These are phyloP conservation scores for Ceratobasidium sp. DNA, from an alignment of 1,284 basidiomycete genomes.

Conservation along the genomic window DNA sequence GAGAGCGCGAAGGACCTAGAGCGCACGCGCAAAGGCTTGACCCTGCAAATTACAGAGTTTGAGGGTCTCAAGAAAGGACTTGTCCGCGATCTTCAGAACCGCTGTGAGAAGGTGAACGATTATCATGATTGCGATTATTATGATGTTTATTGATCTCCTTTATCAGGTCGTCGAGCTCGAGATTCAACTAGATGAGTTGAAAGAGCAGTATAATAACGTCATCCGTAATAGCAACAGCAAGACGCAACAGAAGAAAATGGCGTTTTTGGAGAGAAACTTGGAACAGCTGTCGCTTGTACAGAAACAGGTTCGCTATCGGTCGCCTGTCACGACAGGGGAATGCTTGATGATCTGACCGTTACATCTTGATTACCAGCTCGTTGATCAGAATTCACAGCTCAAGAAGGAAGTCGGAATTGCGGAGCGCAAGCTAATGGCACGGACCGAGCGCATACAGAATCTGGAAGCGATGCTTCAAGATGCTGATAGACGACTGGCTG, in stretches of 20 bases:
- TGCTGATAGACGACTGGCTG: constrained; percentile 88
- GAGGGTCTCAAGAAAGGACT: constrained; percentile 98
- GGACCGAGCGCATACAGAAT: constrained; percentile 97
- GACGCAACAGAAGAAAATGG: constrained; percentile 99
- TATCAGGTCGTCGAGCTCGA: constrained; percentile 96
- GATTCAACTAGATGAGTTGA: constrained; percentile 98
- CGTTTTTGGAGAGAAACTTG: constrained; percentile 95
- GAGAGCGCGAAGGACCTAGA: constrained; percentile 98
- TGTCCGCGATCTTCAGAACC: constrained; percentile 98
- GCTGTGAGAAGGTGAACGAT: constrained; percentile 91
- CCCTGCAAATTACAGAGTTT: constrained; percentile 96
- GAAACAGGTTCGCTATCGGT: constrained; percentile 77
- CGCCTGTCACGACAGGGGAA: constrained; percentile 44
- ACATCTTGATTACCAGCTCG: constrained; percentile 68
- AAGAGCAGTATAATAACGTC: constrained; percentile 99
- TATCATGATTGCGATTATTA: constrained; percentile 35
- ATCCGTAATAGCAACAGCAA: constrained; percentile 98
- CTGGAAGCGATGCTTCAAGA: constrained; percentile 92
- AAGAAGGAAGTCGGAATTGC: constrained; percentile 99
- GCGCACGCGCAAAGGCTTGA: constrained; percentile 95
- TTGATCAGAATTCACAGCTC: constrained; percentile 96
- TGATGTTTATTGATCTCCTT: constrained; percentile 33
- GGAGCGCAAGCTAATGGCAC: constrained; percentile 93
- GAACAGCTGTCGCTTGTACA: constrained; percentile 96
- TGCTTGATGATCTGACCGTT: constrained; percentile 40